Evolutionary conservation across 78 protist species (phyloP).

Genomic region (Kipferlia bialata): DNA sequence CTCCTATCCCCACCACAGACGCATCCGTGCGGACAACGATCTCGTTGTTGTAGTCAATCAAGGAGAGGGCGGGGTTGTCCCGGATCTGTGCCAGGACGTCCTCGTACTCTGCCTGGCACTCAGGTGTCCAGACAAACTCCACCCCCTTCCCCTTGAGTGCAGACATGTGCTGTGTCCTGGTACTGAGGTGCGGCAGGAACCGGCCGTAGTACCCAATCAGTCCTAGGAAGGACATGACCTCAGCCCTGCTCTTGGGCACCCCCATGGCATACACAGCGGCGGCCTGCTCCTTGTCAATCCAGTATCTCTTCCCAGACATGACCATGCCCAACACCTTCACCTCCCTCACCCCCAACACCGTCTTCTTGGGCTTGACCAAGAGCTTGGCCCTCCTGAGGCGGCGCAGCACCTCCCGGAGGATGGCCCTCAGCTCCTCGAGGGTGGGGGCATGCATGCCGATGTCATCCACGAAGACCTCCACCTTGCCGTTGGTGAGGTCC

Average conservation of each 20-base stretch:
- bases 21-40: neutral
- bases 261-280: neutral
- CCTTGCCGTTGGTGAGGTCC: too few relatives aligned
- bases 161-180: neutral
- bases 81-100: neutral
- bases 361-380: conserved; percentile 2
- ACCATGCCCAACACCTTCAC: conserved; percentile 17
- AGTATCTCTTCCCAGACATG: neutral
- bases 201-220: neutral
- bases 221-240: neutral
- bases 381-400: neutral
- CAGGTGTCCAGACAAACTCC: neutral
- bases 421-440: conserved; percentile 6
- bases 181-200: neutral
- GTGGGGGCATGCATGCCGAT: neutral
- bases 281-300: neutral
- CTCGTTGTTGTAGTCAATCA: neutral
- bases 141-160: neutral
- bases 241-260: neutral
- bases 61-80: neutral
- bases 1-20: neutral
- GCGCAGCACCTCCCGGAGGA: conserved; percentile 4
- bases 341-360: neutral
- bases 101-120: neutral
- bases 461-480: conserved; percentile 28